Base-by-base conservation (phyloP, 352 stramenopile species). In the Phytophthora cajani region DNA sequence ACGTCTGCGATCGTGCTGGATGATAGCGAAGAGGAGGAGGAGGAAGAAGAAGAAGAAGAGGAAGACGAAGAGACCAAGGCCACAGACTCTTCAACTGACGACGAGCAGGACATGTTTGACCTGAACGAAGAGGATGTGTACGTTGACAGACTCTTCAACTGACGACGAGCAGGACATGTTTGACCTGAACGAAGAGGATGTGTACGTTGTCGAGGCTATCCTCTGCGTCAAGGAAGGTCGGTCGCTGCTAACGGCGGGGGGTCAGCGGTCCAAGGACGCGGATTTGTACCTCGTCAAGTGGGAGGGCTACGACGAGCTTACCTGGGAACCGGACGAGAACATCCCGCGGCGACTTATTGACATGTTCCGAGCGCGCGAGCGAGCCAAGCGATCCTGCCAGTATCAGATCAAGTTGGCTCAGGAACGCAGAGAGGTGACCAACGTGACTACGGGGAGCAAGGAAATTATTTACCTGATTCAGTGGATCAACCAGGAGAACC, bases 221-320 rank as follows among this genome's bases (percentile, higher is more conserved):
- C 61, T 93, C n/a, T 81, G 87, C 42, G 75, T 89, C 23, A 91
- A 91, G 64, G 71, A 82, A 53, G 85, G 85, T 10, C 74, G 81
- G 9, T 74, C 75, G 14, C 56, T 89, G 21, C 40, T 83, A 27
- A 80, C 74, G 2, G 66, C 51, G 36, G 75, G 66, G 17, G 68
- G 64, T 23, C 71, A 74, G 33, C 58, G 64, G 2, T 21, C 42
- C 17, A 93, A 93, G 60, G 85, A 93, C 52, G 70, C 75, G 8
- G 85, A 93, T 59, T 65, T 91, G 44, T 92, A 86, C 50, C 77
- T 94, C 8, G 84, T 92, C 36, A 94, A 94, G 50, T 94, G 87
- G 87, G 84, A 90, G 56, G 79, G 80, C 40, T 94, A 92, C 71
- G 71, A 94, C 36, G 87, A 94, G 62, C 72, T 94, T 6, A 94